Conservation (phyloP, 129 eudicot genomes). For the Oenanthe sinensis region DNA sequence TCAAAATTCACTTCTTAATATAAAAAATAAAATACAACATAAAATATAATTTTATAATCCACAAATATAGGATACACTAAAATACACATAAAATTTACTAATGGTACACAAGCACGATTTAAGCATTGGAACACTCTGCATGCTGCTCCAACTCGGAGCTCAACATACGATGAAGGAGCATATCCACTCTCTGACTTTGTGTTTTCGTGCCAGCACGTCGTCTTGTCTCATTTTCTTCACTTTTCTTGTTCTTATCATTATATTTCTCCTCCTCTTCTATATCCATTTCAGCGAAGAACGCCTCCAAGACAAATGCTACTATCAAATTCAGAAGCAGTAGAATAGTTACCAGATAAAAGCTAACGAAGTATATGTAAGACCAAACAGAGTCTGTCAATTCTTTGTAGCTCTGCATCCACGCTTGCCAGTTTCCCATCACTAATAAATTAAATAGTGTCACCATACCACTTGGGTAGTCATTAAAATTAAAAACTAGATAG, state of each 20-base stretch:
- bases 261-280: conserved; percentile 45
- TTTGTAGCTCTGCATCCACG: conserved; percentile 84
- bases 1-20: no score
- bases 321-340: conserved; percentile 81
- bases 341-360: conserved; percentile 80
- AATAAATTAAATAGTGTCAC: conserved; percentile 88
- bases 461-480: conserved; percentile 96
- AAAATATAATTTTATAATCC: no score
- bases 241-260: conserved; percentile 35
- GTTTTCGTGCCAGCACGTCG: conserved; percentile 60
- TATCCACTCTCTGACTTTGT: conserved; percentile 74
- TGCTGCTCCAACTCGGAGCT: conserved; percentile 52
- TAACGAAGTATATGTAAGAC: conserved; percentile 62
- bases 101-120: neutral
- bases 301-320: conserved; percentile 96
- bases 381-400: conserved; percentile 65
- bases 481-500: conserved; percentile 84
- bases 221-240: conserved; percentile 20
- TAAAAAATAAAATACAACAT: no score
- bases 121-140: conserved; percentile 27
- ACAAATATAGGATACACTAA: no score
- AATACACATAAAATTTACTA: no score
- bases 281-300: conserved; percentile 91
- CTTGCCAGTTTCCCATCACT: conserved; percentile 93
- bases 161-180: conserved; percentile 83